A percentile compares a stretch with the other conserved stretches of the same genome.
phyloP scores from a whole-genome alignment of 164 flowering plant species.

The Sedum album region DNA sequence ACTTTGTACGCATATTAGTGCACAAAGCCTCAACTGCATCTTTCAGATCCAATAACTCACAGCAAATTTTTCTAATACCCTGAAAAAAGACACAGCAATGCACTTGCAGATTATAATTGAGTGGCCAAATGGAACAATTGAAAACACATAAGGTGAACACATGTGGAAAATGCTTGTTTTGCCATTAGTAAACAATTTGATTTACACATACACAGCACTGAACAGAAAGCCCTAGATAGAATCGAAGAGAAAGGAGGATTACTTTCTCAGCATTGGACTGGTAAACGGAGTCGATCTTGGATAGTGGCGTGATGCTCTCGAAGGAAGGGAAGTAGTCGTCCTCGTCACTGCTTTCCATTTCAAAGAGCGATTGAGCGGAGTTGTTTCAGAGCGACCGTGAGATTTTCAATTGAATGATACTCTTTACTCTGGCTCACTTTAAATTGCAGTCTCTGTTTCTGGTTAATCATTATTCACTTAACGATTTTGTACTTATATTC shows the following conservation, averaged over 20 bases:
- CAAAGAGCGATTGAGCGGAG: neutral
- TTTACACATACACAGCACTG: no score
- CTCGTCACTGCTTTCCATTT: slow-evolving; percentile 91
- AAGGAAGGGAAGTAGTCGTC: slow-evolving; percentile 81
- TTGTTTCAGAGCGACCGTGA: no score
- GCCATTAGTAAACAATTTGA: no score
- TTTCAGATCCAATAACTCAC: slow-evolving; percentile 91
- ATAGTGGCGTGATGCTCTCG: slow-evolving; percentile 81
- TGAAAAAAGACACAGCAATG: slow-evolving; percentile 18
- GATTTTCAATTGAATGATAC: no score
- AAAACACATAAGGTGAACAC: no score
- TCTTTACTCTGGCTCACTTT: no score
- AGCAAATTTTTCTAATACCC: slow-evolving; percentile 90
- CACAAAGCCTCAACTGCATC: slow-evolving; percentile 90
- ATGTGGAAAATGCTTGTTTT: no score
- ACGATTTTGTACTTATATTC: no score
- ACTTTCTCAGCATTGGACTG: slow-evolving; percentile 90
- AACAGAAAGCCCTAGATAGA: neutral
- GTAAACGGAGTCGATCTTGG: slow-evolving; percentile 68
- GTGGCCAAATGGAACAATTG: no score
- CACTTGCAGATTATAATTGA: no score
- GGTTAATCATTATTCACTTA: no score
- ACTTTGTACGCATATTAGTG: slow-evolving; percentile 77
- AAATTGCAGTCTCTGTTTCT: no score
- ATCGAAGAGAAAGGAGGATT: neutral